Evolutionary conservation across 2,329 filamentous ascomycete genomes (phyloP).

Genomic region (Fusarium chaquense): DNA sequence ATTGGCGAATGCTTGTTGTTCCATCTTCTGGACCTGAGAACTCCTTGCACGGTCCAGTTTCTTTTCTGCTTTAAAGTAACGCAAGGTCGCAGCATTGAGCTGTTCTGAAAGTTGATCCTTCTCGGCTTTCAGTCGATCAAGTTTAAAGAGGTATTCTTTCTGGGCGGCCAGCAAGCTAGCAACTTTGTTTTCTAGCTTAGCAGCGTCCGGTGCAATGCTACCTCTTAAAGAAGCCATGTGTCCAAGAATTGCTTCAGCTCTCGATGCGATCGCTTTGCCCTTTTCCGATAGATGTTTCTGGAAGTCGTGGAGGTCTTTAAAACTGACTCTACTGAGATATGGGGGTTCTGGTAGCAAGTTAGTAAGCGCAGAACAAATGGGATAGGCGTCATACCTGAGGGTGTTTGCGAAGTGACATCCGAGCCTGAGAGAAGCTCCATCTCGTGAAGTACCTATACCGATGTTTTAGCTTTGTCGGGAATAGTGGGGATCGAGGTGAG

Average conservation of each 20-base stretch:
- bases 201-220: constrained; percentile 73
- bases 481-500: neutral
- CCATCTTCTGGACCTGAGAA: constrained; percentile 88
- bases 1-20: constrained; percentile 85
- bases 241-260: constrained; percentile 76
- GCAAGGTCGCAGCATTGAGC: constrained; percentile 86
- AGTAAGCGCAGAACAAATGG: constrained; percentile 19
- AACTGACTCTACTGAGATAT: constrained; percentile 70
- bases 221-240: constrained; percentile 65
- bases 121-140: constrained; percentile 80
- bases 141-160: constrained; percentile 81
- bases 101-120: constrained; percentile 89
- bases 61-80: constrained; percentile 96
- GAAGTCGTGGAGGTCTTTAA: constrained; percentile 77
- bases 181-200: constrained; percentile 80
- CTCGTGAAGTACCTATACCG: constrained; percentile 70
- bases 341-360: constrained; percentile 60
- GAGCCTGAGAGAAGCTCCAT: constrained; percentile 69
- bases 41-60: constrained; percentile 92
- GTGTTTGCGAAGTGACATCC: constrained; percentile 46
- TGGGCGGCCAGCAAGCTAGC: constrained; percentile 81
- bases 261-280: constrained; percentile 79
- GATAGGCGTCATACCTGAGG: constrained; percentile 44
- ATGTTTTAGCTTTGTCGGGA: constrained; percentile 24
- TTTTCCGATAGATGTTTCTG: constrained; percentile 83